Percentiles rank a stretch among this genome's conserved stretches.
Evolutionary conservation across 495 filamentous ascomycete species (phyloP).

Genomic region (Podospora pseudoanserina): DNA sequence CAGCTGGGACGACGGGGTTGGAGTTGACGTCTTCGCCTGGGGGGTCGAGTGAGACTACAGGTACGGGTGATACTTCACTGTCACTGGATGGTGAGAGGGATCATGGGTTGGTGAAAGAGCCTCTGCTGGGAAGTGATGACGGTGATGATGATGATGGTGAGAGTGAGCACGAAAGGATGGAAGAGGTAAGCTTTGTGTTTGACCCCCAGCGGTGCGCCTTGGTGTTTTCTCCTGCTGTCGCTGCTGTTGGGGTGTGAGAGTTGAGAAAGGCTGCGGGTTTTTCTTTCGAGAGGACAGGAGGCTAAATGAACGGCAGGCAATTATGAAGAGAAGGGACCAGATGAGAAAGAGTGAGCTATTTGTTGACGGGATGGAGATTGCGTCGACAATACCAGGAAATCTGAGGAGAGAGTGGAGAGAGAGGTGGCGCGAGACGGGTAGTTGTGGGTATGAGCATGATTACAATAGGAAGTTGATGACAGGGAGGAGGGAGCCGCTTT

Average conservation of each 20-base stretch:
- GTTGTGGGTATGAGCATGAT: neutral
- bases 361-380: conserved; percentile 13
- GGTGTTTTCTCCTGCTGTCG: neutral
- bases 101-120: neutral
- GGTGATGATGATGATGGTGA: neutral
- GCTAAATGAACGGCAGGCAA: neutral
- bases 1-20: neutral
- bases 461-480: neutral
- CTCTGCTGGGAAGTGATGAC: neutral
- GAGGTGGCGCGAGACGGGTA: conserved; percentile 2
- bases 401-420: conserved; percentile 6
- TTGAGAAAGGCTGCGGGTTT: neutral
- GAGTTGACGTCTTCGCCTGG: neutral
- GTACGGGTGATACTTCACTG: neutral
- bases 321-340: neutral
- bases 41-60: neutral
- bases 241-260: neutral
- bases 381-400: conserved; percentile 1
- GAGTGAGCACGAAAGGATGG: conserved; percentile 3
- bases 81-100: neutral
- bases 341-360: conserved; percentile 15
- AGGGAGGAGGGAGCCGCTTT: neutral
- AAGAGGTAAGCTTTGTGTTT: conserved; percentile 11
- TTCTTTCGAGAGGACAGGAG: neutral
- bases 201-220: conserved; percentile 11